Percentiles rank a stretch among this genome's conserved stretches.
phyloP scores from a whole-genome alignment of 2,329 filamentous ascomycete genomes.

The Epichloe glyceriae region DNA sequence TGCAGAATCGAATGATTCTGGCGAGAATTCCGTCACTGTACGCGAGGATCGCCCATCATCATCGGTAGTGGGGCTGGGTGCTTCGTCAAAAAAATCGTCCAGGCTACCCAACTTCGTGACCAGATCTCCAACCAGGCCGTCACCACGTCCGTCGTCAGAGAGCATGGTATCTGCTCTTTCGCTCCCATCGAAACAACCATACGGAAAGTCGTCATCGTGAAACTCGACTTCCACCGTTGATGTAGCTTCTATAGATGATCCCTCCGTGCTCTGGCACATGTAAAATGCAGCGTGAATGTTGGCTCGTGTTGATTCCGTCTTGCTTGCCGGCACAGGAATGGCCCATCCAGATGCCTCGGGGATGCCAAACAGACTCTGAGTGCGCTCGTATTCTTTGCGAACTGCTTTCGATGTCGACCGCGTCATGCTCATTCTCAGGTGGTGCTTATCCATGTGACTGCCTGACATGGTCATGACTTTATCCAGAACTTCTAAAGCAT shows the following conservation, averaged over 20 bases:
- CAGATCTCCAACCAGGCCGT: slow-evolving; percentile 61
- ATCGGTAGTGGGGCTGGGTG: slow-evolving; percentile 42
- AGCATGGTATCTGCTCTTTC: slow-evolving; percentile 85
- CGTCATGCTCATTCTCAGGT: slow-evolving; percentile 97
- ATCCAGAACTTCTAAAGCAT: slow-evolving; percentile 83
- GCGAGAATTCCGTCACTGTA: slow-evolving; percentile 51
- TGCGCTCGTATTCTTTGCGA: slow-evolving; percentile 88
- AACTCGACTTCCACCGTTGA: slow-evolving; percentile 85
- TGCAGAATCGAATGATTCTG: slow-evolving; percentile 56
- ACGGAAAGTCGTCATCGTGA: slow-evolving; percentile 75
- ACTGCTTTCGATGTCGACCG: slow-evolving; percentile 73
- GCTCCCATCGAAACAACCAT: slow-evolving; percentile 59
- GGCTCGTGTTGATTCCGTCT: slow-evolving; percentile 71
- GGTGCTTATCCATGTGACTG: slow-evolving; percentile 84
- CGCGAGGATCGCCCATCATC: slow-evolving; percentile 49
- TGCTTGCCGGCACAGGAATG: slow-evolving; percentile 80
- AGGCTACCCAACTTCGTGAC: slow-evolving; percentile 68
- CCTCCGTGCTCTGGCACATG: slow-evolving; percentile 64
- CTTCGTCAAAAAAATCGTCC: slow-evolving; percentile 71
- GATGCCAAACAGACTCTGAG: slow-evolving; percentile 90
- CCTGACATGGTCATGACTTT: slow-evolving; percentile 91
- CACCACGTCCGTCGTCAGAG: slow-evolving; percentile 65
- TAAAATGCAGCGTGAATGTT: slow-evolving; percentile 97
- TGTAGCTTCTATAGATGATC: slow-evolving; percentile 42
- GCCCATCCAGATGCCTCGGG: slow-evolving; percentile 95